A percentile compares a stretch with the other conserved stretches of the same genome.
Evolutionary conservation across 1,139 yeast genomes (phyloP).

Genomic region (Wickerhamomyces sp.): DNA sequence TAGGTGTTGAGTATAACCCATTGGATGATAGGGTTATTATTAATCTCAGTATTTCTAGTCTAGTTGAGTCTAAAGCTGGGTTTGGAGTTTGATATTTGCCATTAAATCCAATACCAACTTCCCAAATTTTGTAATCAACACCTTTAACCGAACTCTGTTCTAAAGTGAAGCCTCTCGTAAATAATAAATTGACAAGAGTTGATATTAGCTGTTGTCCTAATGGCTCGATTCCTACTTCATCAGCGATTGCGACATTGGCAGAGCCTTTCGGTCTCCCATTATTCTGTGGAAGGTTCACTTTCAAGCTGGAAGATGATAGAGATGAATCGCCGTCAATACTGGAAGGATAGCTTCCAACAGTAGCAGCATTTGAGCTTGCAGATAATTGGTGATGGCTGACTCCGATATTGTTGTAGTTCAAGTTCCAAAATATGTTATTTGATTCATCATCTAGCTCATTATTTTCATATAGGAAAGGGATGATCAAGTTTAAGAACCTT

Average conservation of each 20-base stretch:
- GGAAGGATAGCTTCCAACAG: slow-evolving; percentile 35
- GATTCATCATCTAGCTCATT: slow-evolving; percentile 31
- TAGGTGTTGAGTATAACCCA: slow-evolving; percentile 49
- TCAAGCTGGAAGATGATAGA: slow-evolving; percentile 20
- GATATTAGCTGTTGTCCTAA: slow-evolving; percentile 49
- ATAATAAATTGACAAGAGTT: slow-evolving; percentile 48
- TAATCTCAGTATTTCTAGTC: slow-evolving; percentile 63
- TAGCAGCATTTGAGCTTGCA: slow-evolving; percentile 18
- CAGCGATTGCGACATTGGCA: slow-evolving; percentile 22
- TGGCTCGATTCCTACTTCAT: slow-evolving; percentile 25
- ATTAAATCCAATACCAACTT: slow-evolving; percentile 63
- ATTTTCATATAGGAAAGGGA: slow-evolving; percentile 66
- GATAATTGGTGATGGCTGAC: slow-evolving; percentile 1
- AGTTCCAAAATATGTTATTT: slow-evolving; percentile 42
- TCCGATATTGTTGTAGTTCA: slow-evolving; percentile 18
- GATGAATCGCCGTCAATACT: slow-evolving; percentile 25
- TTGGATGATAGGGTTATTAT: slow-evolving; percentile 61
- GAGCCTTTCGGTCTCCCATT: slow-evolving; percentile 19
- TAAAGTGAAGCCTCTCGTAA: slow-evolving; percentile 58
- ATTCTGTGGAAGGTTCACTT: slow-evolving; percentile 24
- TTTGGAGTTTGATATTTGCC: slow-evolving; percentile 41
- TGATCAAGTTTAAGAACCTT: slow-evolving; percentile 57
- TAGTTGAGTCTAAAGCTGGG: slow-evolving; percentile 54
- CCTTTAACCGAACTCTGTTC: slow-evolving; percentile 24
- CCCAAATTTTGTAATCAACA: slow-evolving; percentile 51